A percentile compares a stretch with the other conserved stretches of the same genome.
Conservation (phyloP, 2,329 filamentous ascomycete genomes). For the Fusarium sublunatum region DNA sequence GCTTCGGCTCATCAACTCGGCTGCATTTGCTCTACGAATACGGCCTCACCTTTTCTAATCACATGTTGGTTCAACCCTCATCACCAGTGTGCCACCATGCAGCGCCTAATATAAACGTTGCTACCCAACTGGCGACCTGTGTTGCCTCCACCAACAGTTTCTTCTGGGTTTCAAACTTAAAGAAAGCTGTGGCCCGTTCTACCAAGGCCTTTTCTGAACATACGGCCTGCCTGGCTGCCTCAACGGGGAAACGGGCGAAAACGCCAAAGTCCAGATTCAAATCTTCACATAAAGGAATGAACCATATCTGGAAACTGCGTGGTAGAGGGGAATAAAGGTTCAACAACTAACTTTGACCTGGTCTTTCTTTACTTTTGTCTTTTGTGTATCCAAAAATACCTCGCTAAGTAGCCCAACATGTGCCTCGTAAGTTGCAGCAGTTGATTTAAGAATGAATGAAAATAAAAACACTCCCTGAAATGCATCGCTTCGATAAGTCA, state of each 20-base stretch:
- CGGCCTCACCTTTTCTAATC: slow-evolving; percentile 3
- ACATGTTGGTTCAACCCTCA: slow-evolving; percentile 9
- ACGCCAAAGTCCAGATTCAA: neutral
- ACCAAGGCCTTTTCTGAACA: slow-evolving; percentile 4
- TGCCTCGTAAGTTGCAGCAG: slow-evolving; percentile 28
- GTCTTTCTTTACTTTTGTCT: slow-evolving; percentile 28
- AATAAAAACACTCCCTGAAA: slow-evolving; percentile 7
- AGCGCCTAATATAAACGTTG: slow-evolving; percentile 15
- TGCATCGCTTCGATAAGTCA: slow-evolving; percentile 26
- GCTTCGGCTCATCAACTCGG: neutral
- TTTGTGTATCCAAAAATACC: slow-evolving; percentile 23
- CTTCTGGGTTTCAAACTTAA: slow-evolving; percentile 23
- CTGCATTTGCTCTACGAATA: slow-evolving; percentile 1
- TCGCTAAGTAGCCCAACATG: slow-evolving; percentile 33
- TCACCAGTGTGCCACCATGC: slow-evolving; percentile 31
- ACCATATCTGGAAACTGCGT: neutral
- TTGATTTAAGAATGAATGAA: slow-evolving; percentile 18
- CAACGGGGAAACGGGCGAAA: neutral
- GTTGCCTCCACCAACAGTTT: slow-evolving; percentile 11
- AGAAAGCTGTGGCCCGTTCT: slow-evolving; percentile 15
- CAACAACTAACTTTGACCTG: neutral
- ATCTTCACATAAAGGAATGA: neutral
- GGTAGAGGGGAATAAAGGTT: neutral
- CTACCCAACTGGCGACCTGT: slow-evolving; percentile 18
- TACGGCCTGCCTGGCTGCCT: too few species aligned